Conservation (phyloP, 495 filamentous ascomycete species). For the Trichoderma asperelloides region DNA sequence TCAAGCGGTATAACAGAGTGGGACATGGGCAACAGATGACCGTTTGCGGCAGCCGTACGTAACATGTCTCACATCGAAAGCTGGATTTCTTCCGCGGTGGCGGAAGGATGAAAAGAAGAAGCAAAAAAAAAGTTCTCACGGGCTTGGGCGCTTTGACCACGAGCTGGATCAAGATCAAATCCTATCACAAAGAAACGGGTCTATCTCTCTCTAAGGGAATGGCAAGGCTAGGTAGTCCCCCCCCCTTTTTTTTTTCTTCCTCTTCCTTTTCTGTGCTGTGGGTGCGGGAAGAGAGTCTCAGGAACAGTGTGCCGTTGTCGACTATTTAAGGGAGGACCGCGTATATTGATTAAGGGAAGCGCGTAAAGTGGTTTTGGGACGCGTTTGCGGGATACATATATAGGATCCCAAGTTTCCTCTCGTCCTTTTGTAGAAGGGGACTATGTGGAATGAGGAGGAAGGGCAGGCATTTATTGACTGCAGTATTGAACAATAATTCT, state of each 20-base stretch:
- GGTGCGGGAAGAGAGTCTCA: background rate
- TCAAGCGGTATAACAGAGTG: background rate
- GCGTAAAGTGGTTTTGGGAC: background rate
- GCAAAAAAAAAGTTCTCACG: background rate
- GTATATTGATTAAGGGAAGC: background rate
- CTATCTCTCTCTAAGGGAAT: background rate
- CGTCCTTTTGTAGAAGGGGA: background rate
- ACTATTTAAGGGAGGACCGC: background rate
- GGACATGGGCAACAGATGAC: background rate
- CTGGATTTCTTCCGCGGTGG: background rate
- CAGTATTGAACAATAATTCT: background rate
- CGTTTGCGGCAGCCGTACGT: background rate
- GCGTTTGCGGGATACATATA: background rate
- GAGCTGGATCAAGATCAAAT: background rate
- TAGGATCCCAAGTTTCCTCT: background rate
- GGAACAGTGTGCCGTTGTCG: background rate
- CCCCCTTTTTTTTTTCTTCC: background rate
- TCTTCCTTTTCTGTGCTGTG: background rate
- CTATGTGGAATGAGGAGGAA: background rate
- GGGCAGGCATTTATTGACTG: background rate
- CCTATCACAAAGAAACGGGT: background rate
- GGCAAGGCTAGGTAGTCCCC: background rate
- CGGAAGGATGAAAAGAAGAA: background rate
- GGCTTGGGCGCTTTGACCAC: background rate
- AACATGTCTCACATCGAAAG: background rate